Base-by-base conservation (phyloP, 73 alveolate genomes). In the Symbiodinium pilosum region DNA sequence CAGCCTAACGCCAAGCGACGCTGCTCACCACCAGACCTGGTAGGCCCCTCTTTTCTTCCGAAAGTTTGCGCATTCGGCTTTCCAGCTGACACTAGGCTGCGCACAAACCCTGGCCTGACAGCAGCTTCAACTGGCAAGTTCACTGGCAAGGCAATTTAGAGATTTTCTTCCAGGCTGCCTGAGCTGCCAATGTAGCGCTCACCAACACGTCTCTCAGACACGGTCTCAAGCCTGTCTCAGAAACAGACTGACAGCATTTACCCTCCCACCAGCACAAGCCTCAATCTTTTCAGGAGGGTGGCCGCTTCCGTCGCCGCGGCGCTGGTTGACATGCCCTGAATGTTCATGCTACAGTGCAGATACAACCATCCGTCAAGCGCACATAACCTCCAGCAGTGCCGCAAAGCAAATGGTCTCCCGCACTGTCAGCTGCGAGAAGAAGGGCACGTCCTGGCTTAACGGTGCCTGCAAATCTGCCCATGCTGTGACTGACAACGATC, bases 171-270 rank as follows among this genome's bases (percentile, higher is more conserved):
- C n/a, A n/a, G n/a, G 81, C 81, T 24, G 36, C 95, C 95, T 88
- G 95, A 88, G 75, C 95, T 88, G 44, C 95, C 95, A 34, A 88
- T 88, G 73, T 88, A 88, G 75, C 95, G 95, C 71, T 88, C 95
- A 32, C 95, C 95, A 43, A 88, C 95, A 0, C 95, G 95, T 5
- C 95, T 86, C 34, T 68, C 73, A 8, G 95, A n/a, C 1, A 88
- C 95, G 11, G 42, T 71, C 20, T 47, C 87, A 9, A 88, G 38
- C 95, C 95, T 88, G 83, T 7, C 9, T 6, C 38, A 28, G 34
- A 64, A 30, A 9, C 81, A 47, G 14, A 47, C 21, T 47, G 14
- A 6, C 6, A 47, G 59, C 59, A 6, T 9, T 12, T 26, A 34
- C 38, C 0, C 24, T 3, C 12, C 81, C 40, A 42, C 84, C 1